Evolutionary conservation across 305 asterid genomes (phyloP), one percentile per base, ranked within the genome.

Genomic region (Fraxinus nigra): DNA sequence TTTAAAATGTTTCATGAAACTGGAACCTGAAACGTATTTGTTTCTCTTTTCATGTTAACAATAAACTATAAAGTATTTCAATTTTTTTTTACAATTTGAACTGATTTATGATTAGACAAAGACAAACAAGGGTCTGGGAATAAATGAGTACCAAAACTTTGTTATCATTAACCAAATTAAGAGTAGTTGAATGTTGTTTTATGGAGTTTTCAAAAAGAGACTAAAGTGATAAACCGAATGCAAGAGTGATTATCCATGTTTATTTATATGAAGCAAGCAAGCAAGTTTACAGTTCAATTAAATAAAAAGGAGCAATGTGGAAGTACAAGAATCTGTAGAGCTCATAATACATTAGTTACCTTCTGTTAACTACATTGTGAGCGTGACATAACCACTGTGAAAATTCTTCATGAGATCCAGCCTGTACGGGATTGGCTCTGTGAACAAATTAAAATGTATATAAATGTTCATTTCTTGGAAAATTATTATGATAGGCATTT

Each of bases 331-430:
- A 72, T 56, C 35, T 24, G 59, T 0, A n/a, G 18, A 48, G 51
- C n/a, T 22, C 46, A 37, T 16, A 16, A 43, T 14, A 63, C 28
- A 79, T n/a, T 8, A 30, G 9, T 59, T 90, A 95, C 98, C 99
- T 95, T 87, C 99, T 85, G 80, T 95, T 95, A 75, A 95, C 99
- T 76, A 95, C 92, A 81, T 94, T 95, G 88, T 95, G 99, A 63
- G 80, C 92, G 1, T 90, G 92, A 85, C 98, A 95, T 87, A 95
- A 75, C 99, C 98, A 93, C 72, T 86, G 95, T 35, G 98, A 91
- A 73, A 95, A 89, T 82, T 95, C 97, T 4, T 89, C 87, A 37
- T 95, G 98, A 72, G 98, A 91, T 81, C 97, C 97, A 80, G 88
- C 91, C 83, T 88, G 88, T 10, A 94, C 93, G 11, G 97, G 97